Conservation (phyloP, 352 stramenopile species). For the Phytophthora palmivora region DNA sequence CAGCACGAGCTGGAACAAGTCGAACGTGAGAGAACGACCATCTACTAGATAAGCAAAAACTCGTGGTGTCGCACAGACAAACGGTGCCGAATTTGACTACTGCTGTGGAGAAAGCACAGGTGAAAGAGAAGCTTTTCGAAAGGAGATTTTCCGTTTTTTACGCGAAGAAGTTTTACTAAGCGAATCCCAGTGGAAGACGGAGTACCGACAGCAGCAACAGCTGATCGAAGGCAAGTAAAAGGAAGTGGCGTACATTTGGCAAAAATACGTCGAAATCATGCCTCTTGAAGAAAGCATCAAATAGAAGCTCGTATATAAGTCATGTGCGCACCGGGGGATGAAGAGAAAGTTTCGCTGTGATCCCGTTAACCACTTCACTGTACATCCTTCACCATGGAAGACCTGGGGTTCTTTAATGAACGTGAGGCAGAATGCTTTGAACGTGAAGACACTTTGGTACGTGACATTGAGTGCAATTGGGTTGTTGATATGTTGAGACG, state of each 20-base stretch:
- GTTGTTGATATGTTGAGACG: too few species aligned
- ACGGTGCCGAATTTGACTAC: slow-evolving; percentile 30
- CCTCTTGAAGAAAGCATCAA: slow-evolving; percentile 16
- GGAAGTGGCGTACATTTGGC: slow-evolving; percentile 70
- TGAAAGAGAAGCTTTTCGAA: slow-evolving; percentile 57
- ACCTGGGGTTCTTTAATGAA: too few species aligned
- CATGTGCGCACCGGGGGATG: too few species aligned
- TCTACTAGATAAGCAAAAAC: slow-evolving; percentile 47
- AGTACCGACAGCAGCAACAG: slow-evolving; percentile 59
- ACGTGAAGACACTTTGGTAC: too few species aligned
- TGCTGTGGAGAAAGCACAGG: too few species aligned
- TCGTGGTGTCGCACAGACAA: slow-evolving; percentile 30
- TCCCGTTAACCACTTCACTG: too few species aligned
- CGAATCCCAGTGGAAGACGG: slow-evolving; percentile 61
- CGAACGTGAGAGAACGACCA: slow-evolving; percentile 35
- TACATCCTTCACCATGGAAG: too few species aligned
- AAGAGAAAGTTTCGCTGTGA: too few species aligned
- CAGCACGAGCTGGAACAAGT: slow-evolving; percentile 25
- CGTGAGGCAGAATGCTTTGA: too few species aligned
- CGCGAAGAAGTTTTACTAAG: slow-evolving; percentile 69
- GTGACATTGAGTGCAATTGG: too few species aligned
- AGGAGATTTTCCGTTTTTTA: slow-evolving; percentile 58
- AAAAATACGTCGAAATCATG: slow-evolving; percentile 66
- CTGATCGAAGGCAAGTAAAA: slow-evolving; percentile 58
- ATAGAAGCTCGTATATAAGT: too few species aligned